These are phyloP conservation scores for Carex arenaria DNA, from an alignment of 202 grass and related monocot genomes.

Conservation along the genomic window DNA sequence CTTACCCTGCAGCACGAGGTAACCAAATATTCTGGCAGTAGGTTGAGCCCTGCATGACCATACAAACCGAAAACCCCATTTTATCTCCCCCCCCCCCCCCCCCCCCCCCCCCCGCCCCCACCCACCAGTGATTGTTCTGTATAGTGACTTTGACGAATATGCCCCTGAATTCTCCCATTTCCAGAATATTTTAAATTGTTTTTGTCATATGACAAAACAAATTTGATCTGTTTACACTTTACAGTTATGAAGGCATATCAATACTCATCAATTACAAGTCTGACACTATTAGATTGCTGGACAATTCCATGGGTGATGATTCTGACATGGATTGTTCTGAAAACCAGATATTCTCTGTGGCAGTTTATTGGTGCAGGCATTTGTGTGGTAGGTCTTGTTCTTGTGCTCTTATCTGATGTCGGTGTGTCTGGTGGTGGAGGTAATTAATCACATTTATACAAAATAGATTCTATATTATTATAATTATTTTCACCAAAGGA, in stretches of 20 bases:
- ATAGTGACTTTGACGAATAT: too few relatives aligned
- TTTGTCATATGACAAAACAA: not conserved
- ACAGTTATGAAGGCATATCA: constrained; percentile 83
- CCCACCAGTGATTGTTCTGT: too few relatives aligned
- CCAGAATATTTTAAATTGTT: too few relatives aligned
- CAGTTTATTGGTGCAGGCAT: constrained; percentile 54
- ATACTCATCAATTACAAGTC: constrained; percentile 85
- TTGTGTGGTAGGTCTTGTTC: constrained; percentile 63
- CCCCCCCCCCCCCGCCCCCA: too few relatives aligned
- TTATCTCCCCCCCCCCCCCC: too few relatives aligned
- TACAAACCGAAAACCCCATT: too few relatives aligned
- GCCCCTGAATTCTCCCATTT: too few relatives aligned
- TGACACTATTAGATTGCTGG: constrained; percentile 77
- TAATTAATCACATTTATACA: constrained; percentile 24
- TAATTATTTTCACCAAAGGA: not conserved
- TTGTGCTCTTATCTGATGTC: constrained; percentile 76
- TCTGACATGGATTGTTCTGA: constrained; percentile 70
- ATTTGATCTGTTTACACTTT: constrained; percentile 31
- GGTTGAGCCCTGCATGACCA: too few relatives aligned
- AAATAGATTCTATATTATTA: not conserved
- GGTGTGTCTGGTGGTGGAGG: constrained; percentile 28
- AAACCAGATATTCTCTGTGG: constrained; percentile 61
- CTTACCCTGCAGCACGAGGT: too few relatives aligned
- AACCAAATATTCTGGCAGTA: too few relatives aligned
- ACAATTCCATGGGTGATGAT: constrained; percentile 83